phyloP scores from a whole-genome alignment of 768 basidiomycete species.

The Russula virescens region DNA sequence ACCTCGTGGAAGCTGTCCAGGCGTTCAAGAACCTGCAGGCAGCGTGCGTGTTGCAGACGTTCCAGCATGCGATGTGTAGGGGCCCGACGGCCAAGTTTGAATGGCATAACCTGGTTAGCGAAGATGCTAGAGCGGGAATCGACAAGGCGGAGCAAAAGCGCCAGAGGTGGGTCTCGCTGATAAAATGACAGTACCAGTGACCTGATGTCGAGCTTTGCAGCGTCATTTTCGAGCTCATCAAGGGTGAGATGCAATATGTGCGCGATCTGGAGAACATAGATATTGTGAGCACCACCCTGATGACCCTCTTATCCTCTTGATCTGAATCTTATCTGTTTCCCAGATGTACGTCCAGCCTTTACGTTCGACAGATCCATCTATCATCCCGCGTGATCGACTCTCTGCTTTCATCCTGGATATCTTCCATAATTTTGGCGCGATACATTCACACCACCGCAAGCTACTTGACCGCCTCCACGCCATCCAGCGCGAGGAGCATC shows the following conservation, averaged over 20 bases:
- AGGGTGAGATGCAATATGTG: conserved; percentile 93
- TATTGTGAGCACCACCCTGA: conserved; percentile 40
- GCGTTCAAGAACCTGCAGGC: conserved; percentile 79
- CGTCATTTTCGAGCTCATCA: conserved; percentile 90
- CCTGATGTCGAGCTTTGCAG: conserved; percentile 34
- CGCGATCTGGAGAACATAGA: conserved; percentile 86
- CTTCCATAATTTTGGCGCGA: conserved; percentile 80
- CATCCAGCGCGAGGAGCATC: conserved; percentile 85
- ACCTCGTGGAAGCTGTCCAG: conserved; percentile 73
- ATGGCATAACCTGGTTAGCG: conserved; percentile 82
- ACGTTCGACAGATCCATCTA: conserved; percentile 64
- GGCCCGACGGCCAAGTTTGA: conserved; percentile 78
- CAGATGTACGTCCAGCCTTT: conserved; percentile 83
- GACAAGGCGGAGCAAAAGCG: conserved; percentile 74
- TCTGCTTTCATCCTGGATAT: conserved; percentile 79
- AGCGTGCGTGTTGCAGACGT: conserved; percentile 78
- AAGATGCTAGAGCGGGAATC: conserved; percentile 55
- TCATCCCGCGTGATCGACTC: conserved; percentile 65
- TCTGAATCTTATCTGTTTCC: conserved; percentile 4
- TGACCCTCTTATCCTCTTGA: neutral
- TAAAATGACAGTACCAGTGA: neutral
- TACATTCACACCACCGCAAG: conserved; percentile 67
- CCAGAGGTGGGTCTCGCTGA: conserved; percentile 58
- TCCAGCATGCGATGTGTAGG: conserved; percentile 84
- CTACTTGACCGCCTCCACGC: conserved; percentile 79